Base-by-base conservation (phyloP, 2,329 filamentous ascomycete species). In the Laburnicola sp. region DNA sequence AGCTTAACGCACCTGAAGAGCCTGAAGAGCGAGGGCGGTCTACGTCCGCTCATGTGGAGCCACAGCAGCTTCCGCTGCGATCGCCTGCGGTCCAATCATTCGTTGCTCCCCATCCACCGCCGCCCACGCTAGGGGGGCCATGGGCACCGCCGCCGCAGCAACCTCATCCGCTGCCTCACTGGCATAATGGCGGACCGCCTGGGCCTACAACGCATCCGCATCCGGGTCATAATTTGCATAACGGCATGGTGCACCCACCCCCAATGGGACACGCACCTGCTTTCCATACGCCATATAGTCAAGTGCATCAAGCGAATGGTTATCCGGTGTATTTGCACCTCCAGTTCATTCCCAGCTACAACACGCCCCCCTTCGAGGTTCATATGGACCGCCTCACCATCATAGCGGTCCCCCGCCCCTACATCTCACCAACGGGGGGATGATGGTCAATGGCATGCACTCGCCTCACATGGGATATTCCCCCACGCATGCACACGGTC, bases 401-500 rank as follows among this genome's bases (percentile, higher is more conserved):
- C 62, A 55, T 21, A 66, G 63, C 26, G 65, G 61, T 8, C 63
- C 68, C 45, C 65, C 65, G 23, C 56, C 70, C 39, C 52, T 72
- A 6, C 71, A 73, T 53, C 62, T 71, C 11, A 65, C 57, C 50
- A 69, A 69, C 34, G 59, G 63, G 23, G 50, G 51, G 2, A 66
- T 71, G 52, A 58, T 71, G 48, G 59, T 60, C 27, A 75, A 75
- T 47, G 71, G 74, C 31, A 59, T 74, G 57, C 67, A 68, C 36
- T 74, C 73, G 23, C 70, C 74, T 25, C 73, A 64, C 25, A 56
- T 70, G 48, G 67, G 69, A 1, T 69, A 70, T 25, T 74, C 73
- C 10, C 71, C 66, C 40, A 72, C 69, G 6, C 66, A 71, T 47
- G 61, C 63, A 45, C 68, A 69, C 37, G 61, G 60, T 39, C 60